These are phyloP conservation scores for Aristolochia contorta DNA, from an alignment of 164 flowering plant species.

Conservation along the genomic window DNA sequence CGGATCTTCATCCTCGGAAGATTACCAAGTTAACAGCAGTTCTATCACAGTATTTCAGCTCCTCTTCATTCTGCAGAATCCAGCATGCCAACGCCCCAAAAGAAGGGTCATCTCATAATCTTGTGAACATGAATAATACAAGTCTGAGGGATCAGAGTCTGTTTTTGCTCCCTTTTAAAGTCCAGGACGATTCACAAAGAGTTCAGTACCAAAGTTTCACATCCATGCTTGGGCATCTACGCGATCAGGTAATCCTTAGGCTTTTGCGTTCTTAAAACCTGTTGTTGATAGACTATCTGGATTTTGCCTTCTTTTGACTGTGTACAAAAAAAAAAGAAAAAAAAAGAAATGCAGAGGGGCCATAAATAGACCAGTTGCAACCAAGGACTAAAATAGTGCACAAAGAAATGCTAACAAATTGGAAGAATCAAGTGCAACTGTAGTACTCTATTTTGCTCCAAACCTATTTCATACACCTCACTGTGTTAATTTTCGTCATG, in stretches of 20 bases:
- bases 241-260: slow-evolving; percentile 48
- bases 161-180: slow-evolving; percentile 46
- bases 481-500: not conserved
- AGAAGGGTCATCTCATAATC: slow-evolving; percentile 6
- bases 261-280: too few relatives aligned
- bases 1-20: slow-evolving; percentile 31
- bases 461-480: too few relatives aligned
- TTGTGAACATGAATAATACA: slow-evolving; percentile 9
- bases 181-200: slow-evolving; percentile 36
- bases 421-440: too few relatives aligned
- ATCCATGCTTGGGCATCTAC: slow-evolving; percentile 39
- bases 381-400: too few relatives aligned
- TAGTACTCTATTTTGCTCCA: too few relatives aligned
- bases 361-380: too few relatives aligned
- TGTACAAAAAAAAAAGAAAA: too few relatives aligned
- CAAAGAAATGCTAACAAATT: too few relatives aligned
- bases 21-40: slow-evolving; percentile 31
- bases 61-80: slow-evolving; percentile 40
- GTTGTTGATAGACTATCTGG: too few relatives aligned
- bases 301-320: too few relatives aligned
- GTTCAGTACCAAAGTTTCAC: slow-evolving; percentile 41
- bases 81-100: slow-evolving; percentile 18
- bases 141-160: slow-evolving; percentile 22
- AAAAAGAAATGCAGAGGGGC: too few relatives aligned
- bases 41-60: slow-evolving; percentile 43